Evolutionary conservation across 192 early-diverging fungal genomes (phyloP), one percentile per base, ranked within the genome.

Genomic region (Cladochytrium replicatum): DNA sequence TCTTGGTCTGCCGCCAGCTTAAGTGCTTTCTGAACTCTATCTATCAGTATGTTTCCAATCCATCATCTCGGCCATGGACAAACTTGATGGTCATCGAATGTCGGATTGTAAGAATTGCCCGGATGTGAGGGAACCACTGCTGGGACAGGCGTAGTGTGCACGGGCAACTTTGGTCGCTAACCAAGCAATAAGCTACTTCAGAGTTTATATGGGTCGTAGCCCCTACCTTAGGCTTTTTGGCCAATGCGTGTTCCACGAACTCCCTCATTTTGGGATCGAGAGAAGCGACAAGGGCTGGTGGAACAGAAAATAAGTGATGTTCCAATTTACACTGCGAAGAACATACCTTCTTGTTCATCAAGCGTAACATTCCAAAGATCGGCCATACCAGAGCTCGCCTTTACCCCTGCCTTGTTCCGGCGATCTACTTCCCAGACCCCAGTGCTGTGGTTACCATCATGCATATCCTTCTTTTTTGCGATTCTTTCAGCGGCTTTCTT

Each of bases 91-190:
- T 88, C 85, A 41, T 74, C 66, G 54, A 81, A 71, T 8, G 72
- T 68, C 5, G 95, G 95, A 43, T 89, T 88, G 66, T 98, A 98
- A 11, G 91, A 95, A 0, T 86, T 74, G 37, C 95, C 95, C 1
- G 85, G 78, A 45, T 91, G 83, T 21, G 84, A 74, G 30, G 84
- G 62, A 27, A 78, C 67, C 1, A 97, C 80, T 2, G 86, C 85
- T 0, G 83, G 75, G 13, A 82, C 46, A 8, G 39, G 48, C 0
- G 44, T 68, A 28, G 68, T 60, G 7, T 23, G 23, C 24, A 32
- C 42, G 11, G 32, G 51, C 24, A 61, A 45, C 2, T 31, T 9
- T 17, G 28, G 25, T 30, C 37, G 29, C 6, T 55, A 46, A n/a
- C 28, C 32, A 15, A 39, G 32, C 61, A 1, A 8, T 22, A 41